Conservation (phyloP, 768 basidiomycete genomes). For the Russula brevipes region DNA sequence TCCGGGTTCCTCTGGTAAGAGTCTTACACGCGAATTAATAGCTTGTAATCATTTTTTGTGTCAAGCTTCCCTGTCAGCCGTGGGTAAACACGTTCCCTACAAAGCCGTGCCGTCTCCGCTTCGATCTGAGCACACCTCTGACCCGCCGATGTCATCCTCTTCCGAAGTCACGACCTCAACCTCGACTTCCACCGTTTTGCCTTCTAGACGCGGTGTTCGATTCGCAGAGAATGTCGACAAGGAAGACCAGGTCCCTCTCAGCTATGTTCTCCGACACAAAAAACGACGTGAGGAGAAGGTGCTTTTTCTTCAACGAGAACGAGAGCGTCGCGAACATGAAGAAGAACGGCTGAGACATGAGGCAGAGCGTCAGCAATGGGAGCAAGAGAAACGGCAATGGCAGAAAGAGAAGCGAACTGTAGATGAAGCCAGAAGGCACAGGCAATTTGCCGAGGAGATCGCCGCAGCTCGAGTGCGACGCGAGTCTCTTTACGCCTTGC, state of each 20-base stretch:
- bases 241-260: constrained; percentile 62
- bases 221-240: constrained; percentile 57
- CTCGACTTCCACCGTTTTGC: neutral
- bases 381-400: constrained; percentile 40
- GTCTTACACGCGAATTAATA: constrained; percentile 23
- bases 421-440: constrained; percentile 38
- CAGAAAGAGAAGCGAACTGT: constrained; percentile 43
- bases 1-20: constrained; percentile 15
- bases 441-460: constrained; percentile 23
- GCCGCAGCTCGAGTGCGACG: constrained; percentile 22
- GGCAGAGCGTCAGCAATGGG: constrained; percentile 42
- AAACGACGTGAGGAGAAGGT: constrained; percentile 67
- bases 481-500: neutral
- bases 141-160: constrained; percentile 13
- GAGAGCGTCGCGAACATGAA: constrained; percentile 47
- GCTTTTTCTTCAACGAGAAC: constrained; percentile 54
- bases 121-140: constrained; percentile 38
- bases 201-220: constrained; percentile 48
- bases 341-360: constrained; percentile 38
- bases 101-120: constrained; percentile 47
- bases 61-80: constrained; percentile 21
- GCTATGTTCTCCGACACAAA: constrained; percentile 56
- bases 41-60: constrained; percentile 27
- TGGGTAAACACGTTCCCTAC: constrained; percentile 30
- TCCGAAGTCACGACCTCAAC: constrained; percentile 10